Conservation (phyloP, 306 rosid species). For the Casuarina glauca region DNA sequence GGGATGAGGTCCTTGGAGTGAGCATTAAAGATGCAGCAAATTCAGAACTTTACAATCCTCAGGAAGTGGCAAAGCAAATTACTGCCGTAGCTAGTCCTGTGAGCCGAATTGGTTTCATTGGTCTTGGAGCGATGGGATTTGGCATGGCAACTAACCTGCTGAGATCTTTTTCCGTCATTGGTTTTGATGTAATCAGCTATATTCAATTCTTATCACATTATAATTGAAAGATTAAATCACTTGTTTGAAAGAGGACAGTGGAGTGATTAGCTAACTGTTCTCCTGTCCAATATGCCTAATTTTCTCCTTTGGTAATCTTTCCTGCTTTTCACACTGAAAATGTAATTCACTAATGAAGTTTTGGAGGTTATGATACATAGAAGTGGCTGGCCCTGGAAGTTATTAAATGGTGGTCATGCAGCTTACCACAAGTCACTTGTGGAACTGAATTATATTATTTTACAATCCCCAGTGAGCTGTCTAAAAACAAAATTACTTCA, state of each 20-base stretch:
- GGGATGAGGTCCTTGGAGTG: constrained; percentile 73
- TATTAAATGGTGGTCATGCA: constrained; percentile 12
- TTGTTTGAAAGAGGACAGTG: constrained; percentile 3
- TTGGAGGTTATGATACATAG: neutral
- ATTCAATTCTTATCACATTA: constrained; percentile 27
- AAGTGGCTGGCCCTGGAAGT: constrained; percentile 8
- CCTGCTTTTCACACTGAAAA: neutral
- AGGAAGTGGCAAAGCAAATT: constrained; percentile 59
- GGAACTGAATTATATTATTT: constrained; percentile 15
- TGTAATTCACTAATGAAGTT: neutral
- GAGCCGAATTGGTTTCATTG: constrained; percentile 78
- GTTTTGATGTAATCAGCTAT: constrained; percentile 77
- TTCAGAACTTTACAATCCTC: constrained; percentile 65
- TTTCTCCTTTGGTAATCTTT: constrained; percentile 7
- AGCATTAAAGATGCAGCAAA: constrained; percentile 68
- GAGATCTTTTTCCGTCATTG: constrained; percentile 66
- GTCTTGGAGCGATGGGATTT: constrained; percentile 99
- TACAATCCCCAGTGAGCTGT: constrained; percentile 15
- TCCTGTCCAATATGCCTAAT: constrained; percentile 5
- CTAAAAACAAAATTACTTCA: constrained; percentile 13
- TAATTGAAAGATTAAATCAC: constrained; percentile 6
- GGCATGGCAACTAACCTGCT: constrained; percentile 97
- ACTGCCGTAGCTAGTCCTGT: constrained; percentile 47
- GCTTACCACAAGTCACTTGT: constrained; percentile 6
- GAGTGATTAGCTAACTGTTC: constrained; percentile 16